A percentile compares a stretch with the other conserved stretches of the same genome.
Evolutionary conservation across 2,329 filamentous ascomycete genomes (phyloP).

Genomic region (Aspergillus tubingensis): DNA sequence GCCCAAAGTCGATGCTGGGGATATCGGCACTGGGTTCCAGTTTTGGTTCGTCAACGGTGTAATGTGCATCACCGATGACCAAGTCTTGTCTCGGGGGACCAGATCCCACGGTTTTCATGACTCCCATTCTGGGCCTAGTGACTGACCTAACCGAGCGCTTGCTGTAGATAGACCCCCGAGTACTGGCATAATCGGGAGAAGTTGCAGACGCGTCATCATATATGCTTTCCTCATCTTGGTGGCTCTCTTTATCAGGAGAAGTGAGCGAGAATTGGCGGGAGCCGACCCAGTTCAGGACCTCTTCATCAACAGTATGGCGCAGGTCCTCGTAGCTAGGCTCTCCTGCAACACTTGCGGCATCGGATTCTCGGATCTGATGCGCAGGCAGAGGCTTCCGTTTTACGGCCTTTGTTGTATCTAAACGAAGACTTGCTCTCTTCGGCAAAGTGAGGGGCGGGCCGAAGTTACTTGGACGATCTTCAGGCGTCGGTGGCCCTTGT

Average conservation of each 20-base stretch:
- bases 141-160: conserved; percentile 43
- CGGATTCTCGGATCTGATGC: conserved; percentile 28
- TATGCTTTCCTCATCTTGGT: conserved; percentile 42
- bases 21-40: conserved; percentile 56
- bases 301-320: conserved; percentile 48
- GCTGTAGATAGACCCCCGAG: conserved; percentile 55
- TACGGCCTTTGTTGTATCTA: conserved; percentile 49
- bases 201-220: conserved; percentile 66
- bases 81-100: conserved; percentile 45
- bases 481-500: conserved; percentile 24
- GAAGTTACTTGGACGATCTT: conserved; percentile 17
- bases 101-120: conserved; percentile 74
- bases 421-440: conserved; percentile 17
- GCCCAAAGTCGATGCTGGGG: conserved; percentile 81
- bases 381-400: conserved; percentile 56
- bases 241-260: conserved; percentile 29
- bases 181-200: conserved; percentile 79
- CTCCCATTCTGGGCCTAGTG: conserved; percentile 71
- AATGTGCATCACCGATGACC: conserved; percentile 51
- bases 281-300: conserved; percentile 54
- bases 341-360: conserved; percentile 27
- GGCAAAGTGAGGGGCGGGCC: conserved; percentile 11
- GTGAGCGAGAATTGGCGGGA: conserved; percentile 28
- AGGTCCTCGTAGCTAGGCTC: conserved; percentile 46
- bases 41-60: conserved; percentile 37